Percentiles rank a stretch among this genome's conserved stretches.
Evolutionary conservation across 345 rosid genomes (phyloP).

Genomic region (Hirschfeldia incana): DNA sequence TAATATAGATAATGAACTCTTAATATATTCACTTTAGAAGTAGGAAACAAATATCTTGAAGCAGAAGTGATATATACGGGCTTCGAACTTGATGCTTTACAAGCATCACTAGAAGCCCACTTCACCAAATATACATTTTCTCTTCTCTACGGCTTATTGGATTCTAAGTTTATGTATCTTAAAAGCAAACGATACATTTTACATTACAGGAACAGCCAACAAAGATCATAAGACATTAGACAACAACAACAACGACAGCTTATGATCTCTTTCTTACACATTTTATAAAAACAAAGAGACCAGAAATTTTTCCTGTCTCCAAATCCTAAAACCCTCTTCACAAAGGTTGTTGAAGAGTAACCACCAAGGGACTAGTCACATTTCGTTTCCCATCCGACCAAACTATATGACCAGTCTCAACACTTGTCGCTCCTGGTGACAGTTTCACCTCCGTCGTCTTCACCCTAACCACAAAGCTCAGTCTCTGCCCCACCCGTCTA

Average conservation of each 20-base stretch:
- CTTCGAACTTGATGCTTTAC: not conserved
- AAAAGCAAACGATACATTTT: not conserved
- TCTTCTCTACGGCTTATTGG: not conserved
- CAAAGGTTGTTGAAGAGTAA: slow-evolving; percentile 92
- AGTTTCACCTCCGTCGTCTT: slow-evolving; percentile 50
- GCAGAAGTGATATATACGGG: not conserved
- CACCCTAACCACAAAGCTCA: slow-evolving; percentile 65
- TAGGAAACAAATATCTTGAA: not conserved
- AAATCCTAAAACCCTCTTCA: slow-evolving; percentile 40
- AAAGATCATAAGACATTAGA: slow-evolving; percentile 20
- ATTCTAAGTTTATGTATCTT: not conserved
- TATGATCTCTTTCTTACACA: slow-evolving; percentile 28
- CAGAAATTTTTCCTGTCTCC: slow-evolving; percentile 18
- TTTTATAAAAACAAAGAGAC: slow-evolving; percentile 11
- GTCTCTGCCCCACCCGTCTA: slow-evolving; percentile 66
- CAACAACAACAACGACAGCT: not conserved
- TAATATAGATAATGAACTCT: too few species aligned
- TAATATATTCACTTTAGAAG: not conserved
- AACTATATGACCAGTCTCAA: slow-evolving; percentile 64
- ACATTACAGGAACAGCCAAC: not conserved
- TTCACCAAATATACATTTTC: not conserved
- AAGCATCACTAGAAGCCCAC: slow-evolving; percentile 8
- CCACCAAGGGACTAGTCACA: slow-evolving; percentile 78
- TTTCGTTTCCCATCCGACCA: slow-evolving; percentile 88
- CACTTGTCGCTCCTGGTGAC: slow-evolving; percentile 54